A percentile compares a stretch with the other conserved stretches of the same genome.
Conservation (phyloP, 2,329 filamentous ascomycete species). For the Colletotrichum neosansevieriae region DNA sequence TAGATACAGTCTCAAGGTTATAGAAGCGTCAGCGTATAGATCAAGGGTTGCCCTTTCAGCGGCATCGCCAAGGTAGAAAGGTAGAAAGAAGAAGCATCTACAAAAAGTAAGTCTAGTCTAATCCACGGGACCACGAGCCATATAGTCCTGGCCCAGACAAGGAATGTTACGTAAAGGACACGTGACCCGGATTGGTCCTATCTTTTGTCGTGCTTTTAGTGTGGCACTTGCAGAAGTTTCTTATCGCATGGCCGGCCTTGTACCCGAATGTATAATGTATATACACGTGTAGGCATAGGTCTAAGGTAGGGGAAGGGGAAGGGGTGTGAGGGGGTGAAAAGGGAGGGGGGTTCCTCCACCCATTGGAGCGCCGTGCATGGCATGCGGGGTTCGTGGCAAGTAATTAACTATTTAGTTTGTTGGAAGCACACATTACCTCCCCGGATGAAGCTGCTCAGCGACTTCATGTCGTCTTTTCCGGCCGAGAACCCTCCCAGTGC, state of each 20-base stretch:
- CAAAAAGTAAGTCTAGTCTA: not conserved
- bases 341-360: constrained; percentile 16
- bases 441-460: not conserved
- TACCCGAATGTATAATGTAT: constrained; percentile 2
- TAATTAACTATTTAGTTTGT: constrained; percentile 30
- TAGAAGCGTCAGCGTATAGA: constrained; percentile 33
- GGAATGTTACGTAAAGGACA: constrained; percentile 18
- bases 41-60: not conserved
- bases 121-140: not conserved
- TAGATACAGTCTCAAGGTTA: constrained; percentile 48
- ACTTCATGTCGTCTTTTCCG: constrained; percentile 26
- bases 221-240: constrained; percentile 18
- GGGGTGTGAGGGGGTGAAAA: constrained; percentile 1
- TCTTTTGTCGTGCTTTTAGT: constrained; percentile 3
- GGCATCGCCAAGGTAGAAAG: constrained; percentile 9
- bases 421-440: constrained; percentile 27
- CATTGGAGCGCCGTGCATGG: constrained; percentile 15
- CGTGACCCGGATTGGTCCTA: constrained; percentile 15
- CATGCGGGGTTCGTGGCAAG: constrained; percentile 28
- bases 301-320: too few species aligned
- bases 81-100: not conserved
- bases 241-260: constrained; percentile 25
- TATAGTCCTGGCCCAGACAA: constrained; percentile 1
- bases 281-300: not conserved
- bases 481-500: constrained; percentile 29